These are phyloP conservation scores for Capsicum pubescens DNA, from an alignment of 257 asterid genomes.

Conservation along the genomic window DNA sequence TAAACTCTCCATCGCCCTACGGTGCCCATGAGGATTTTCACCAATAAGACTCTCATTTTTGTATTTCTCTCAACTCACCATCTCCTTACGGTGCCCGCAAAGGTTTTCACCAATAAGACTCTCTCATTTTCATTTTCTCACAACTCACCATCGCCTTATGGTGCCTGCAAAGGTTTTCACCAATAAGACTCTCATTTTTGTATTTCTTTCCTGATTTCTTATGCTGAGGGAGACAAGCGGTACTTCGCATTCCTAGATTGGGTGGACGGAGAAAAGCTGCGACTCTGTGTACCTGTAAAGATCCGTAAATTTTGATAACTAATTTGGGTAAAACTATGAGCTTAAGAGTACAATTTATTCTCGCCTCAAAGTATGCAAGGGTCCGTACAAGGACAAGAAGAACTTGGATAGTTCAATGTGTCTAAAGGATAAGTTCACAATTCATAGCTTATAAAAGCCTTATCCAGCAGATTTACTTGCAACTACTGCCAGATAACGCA, in stretches of 20 bases:
- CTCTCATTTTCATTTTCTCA: no score
- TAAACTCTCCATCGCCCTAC: no score
- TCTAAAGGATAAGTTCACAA: not conserved
- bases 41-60: no score
- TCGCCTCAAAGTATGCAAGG: not conserved
- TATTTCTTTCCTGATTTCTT: no score
- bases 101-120: no score
- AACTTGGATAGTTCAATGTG: not conserved
- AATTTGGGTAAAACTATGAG: not conserved
- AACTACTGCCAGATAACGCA: not conserved
- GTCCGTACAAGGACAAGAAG: not conserved
- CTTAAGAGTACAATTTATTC: not conserved
- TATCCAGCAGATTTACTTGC: not conserved
- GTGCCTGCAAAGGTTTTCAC: no score
- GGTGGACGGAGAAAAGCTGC: not conserved
- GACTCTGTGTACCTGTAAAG: not conserved
- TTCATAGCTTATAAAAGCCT: not conserved
- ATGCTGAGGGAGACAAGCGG: no score
- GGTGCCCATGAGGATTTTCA: no score
- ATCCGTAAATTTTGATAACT: not conserved
- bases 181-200: no score
- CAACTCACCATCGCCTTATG: no score
- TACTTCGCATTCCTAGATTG: not conserved
- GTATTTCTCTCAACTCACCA: no score
- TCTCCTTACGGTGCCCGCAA: no score